Conservation (phyloP, 2,329 filamentous ascomycete species). For the Alternaria infectoria region DNA sequence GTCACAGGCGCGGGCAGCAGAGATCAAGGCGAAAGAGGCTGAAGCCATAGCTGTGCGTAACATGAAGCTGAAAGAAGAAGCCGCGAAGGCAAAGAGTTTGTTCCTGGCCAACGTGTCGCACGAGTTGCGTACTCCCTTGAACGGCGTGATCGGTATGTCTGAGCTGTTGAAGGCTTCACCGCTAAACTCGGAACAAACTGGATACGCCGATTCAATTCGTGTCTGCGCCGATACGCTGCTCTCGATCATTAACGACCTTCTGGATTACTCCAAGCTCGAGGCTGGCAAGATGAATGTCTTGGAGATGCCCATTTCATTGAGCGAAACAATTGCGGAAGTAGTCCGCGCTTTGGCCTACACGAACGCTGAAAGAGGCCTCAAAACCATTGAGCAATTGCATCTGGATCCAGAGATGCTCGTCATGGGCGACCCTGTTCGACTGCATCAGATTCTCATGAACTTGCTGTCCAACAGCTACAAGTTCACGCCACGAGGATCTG, state of each 20-base stretch:
- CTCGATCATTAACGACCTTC: constrained; percentile 60
- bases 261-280: constrained; percentile 61
- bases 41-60: constrained; percentile 79
- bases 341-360: constrained; percentile 68
- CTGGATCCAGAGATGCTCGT: constrained; percentile 62
- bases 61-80: constrained; percentile 82
- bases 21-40: constrained; percentile 77
- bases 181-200: constrained; percentile 64
- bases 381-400: constrained; percentile 63
- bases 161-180: constrained; percentile 66
- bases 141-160: constrained; percentile 64
- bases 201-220: constrained; percentile 68
- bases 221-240: constrained; percentile 66
- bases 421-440: constrained; percentile 58
- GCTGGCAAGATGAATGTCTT: constrained; percentile 67
- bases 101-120: constrained; percentile 66
- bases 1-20: constrained; percentile 72
- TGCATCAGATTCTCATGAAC: constrained; percentile 69
- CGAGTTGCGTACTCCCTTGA: constrained; percentile 65
- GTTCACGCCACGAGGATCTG: constrained; percentile 85
- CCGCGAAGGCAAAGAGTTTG: constrained; percentile 81
- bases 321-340: constrained; percentile 68
- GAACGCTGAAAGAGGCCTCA: constrained; percentile 65
- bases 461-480: constrained; percentile 93
- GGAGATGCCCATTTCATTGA: constrained; percentile 57